Evolutionary conservation across 805 yeast species (phyloP), one percentile per base, ranked within the genome.

Genomic region (Candida dendrica): DNA sequence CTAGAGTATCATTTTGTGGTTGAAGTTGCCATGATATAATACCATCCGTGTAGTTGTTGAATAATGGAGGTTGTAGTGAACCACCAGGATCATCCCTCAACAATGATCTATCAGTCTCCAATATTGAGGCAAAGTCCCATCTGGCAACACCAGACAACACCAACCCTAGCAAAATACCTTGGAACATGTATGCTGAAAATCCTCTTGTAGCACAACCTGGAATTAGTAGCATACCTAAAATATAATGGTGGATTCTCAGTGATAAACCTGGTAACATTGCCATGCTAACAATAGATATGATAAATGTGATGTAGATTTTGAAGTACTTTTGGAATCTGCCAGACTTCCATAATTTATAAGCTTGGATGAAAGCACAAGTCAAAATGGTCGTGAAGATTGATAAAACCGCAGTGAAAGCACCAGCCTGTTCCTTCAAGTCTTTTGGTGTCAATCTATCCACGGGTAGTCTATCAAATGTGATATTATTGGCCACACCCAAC

Each of bases 91-190:
- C 95, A 16, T 84, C 84, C 49, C 97, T 68, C 42, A 78, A 59
- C 36, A 90, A 59, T 3, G 85, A 72, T 4, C 70, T 63, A 20
- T 74, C 74, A 0, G 96, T 86, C 55, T 91, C 96, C 1, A 85
- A 79, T 43, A 91, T 78, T 13, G 96, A 80, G 2, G 95, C 97
- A 53, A 84, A 80, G 42, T 93, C 97, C 98, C 98, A 91, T 42
- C 95, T 68, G 0, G 95, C 77, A 2, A 87, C 79, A 0, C 98
- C 98, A 18, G 90, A 83, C 6, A 89, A 68, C 39, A 84, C 71
- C 36, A 91, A 66, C 0, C 97, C 98, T 1, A 87, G 58, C 19
- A 91, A 64, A 1, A 91, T 74, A 2, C 97, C 98, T 58, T 90
- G 96, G 55, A 86, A 83, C 8, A 83, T 52, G 49, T 84, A 68